phyloP scores from a whole-genome alignment of 2,329 filamentous ascomycete species.

The Domatiomyces globalis region DNA sequence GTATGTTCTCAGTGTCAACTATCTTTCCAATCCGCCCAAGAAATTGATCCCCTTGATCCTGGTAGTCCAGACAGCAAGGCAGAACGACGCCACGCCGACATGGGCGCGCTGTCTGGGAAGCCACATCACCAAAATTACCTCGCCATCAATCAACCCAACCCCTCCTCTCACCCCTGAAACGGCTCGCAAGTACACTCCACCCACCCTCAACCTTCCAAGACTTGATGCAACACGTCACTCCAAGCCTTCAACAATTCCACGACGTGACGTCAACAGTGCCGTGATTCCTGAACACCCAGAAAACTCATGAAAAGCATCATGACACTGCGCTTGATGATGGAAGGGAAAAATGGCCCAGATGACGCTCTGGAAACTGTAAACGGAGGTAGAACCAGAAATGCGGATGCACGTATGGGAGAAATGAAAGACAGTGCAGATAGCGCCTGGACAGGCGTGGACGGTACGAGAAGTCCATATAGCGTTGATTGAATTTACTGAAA shows the following conservation, averaged over 20 bases:
- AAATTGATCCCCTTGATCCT: not conserved
- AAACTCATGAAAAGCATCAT: not conserved
- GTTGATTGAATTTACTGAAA: not conserved
- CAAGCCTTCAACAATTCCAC: not conserved
- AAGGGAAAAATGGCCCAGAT: not conserved
- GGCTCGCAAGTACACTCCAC: not conserved
- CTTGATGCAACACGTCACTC: not conserved
- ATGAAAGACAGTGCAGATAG: not conserved
- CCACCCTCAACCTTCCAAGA: not conserved
- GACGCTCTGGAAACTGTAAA: not conserved
- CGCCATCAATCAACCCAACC: not conserved
- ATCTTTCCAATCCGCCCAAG: not conserved
- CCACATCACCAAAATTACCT: not conserved
- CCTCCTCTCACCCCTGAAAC: not conserved
- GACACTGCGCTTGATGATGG: not conserved
- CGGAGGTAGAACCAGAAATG: not conserved
- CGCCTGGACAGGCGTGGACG: not conserved
- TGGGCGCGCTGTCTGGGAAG: no score
- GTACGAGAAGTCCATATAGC: not conserved
- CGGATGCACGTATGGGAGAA: not conserved
- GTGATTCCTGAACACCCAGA: not conserved
- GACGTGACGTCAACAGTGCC: not conserved
- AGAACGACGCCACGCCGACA: not conserved
- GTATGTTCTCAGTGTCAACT: not conserved
- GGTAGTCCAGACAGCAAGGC: no score